These are phyloP conservation scores for Colletotrichum magnum DNA, from an alignment of 2,329 filamentous ascomycete genomes.

Conservation along the genomic window DNA sequence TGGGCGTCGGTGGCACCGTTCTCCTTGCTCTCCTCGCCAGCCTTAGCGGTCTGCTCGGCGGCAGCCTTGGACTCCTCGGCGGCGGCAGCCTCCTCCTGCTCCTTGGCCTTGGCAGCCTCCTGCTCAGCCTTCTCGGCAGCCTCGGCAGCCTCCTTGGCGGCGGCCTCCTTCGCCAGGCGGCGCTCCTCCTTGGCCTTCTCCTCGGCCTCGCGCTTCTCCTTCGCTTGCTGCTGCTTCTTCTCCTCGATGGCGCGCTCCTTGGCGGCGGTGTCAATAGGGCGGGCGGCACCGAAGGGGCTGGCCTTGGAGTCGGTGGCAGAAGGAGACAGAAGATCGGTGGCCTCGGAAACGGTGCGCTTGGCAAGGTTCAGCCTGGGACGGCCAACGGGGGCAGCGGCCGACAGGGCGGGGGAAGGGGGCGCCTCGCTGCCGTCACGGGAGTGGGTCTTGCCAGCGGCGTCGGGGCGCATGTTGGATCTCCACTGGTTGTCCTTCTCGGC, in stretches of 20 bases:
- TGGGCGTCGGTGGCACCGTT: slow-evolving; percentile 61
- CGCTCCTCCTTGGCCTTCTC: slow-evolving; percentile 87
- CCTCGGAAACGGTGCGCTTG: slow-evolving; percentile 92
- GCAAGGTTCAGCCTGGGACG: slow-evolving; percentile 89
- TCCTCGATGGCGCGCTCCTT: slow-evolving; percentile 93
- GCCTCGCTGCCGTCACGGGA: slow-evolving; percentile 83
- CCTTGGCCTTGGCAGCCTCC: slow-evolving; percentile 51
- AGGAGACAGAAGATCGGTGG: slow-evolving; percentile 64
- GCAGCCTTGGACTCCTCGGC: slow-evolving; percentile 43
- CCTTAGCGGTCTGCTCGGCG: slow-evolving; percentile 45
- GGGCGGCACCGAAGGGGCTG: slow-evolving; percentile 93
- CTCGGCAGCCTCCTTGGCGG: slow-evolving; percentile 70
- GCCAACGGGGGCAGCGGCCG: slow-evolving; percentile 65
- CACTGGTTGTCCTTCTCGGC: slow-evolving; percentile 95
- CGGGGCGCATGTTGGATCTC: slow-evolving; percentile 93
- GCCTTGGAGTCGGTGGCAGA: slow-evolving; percentile 81
- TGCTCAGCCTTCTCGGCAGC: slow-evolving; percentile 63
- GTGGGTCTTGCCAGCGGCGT: slow-evolving; percentile 70
- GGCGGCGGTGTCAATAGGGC: slow-evolving; percentile 92
- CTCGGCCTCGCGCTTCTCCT: slow-evolving; percentile 88
- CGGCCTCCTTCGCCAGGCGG: slow-evolving; percentile 75
- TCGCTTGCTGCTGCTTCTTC: slow-evolving; percentile 80
- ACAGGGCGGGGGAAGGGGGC: slow-evolving; percentile 77
- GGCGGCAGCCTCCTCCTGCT: slow-evolving; percentile 49
- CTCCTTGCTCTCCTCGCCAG: slow-evolving; percentile 49